Evolutionary conservation across 192 early-diverging fungal genomes (phyloP), one percentile per base, ranked within the genome.

Genomic region (Podila minutissima): DNA sequence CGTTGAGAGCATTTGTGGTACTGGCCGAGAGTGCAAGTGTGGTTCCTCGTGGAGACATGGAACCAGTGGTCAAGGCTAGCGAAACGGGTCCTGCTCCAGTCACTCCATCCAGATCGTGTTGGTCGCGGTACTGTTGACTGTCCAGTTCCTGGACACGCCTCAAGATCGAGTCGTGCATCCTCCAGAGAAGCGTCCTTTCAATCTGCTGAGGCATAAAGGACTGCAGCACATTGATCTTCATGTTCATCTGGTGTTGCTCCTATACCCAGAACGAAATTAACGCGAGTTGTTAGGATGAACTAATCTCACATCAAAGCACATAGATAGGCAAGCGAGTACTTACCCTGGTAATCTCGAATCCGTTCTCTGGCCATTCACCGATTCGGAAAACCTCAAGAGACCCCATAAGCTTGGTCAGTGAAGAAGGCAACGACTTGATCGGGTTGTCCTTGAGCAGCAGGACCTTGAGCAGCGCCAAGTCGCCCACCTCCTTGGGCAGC

Each of bases 141-240:
- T 86, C 85, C 13, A 86, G 66, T 67, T 86, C 85, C 41, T 83
- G 75, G n/a, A 86, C 59, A 28, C 85, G 82, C 24, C 72, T 74
- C 31, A 86, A 57, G 35, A 86, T 83, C 11, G 85, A 76, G 32
- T 86, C 85, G 48, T 86, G 85, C 85, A 86, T 83, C 61, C 82
- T 79, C 83, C 83, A 69, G 41, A 86, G 69, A 22, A 86, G 61
- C 5, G 76, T 81, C 26, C 83, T 67, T 62, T 86, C 85, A 32
- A 86, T 83, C 24, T 82, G 76, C n/a, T 68, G 72, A 2, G 85
- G 75, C 73, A 86, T 72, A 28, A 73, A 72, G 20, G 75, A 72
- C 69, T 83, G 75, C 50, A 75, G 58, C 11, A 74, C 76, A 66
- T 70, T 86, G 61, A 81, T 81, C 59, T 85, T 85, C 69, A 82